These are phyloP conservation scores for Dictyostelium intermedium DNA, from an alignment of 78 protist species.

Conservation along the genomic window DNA sequence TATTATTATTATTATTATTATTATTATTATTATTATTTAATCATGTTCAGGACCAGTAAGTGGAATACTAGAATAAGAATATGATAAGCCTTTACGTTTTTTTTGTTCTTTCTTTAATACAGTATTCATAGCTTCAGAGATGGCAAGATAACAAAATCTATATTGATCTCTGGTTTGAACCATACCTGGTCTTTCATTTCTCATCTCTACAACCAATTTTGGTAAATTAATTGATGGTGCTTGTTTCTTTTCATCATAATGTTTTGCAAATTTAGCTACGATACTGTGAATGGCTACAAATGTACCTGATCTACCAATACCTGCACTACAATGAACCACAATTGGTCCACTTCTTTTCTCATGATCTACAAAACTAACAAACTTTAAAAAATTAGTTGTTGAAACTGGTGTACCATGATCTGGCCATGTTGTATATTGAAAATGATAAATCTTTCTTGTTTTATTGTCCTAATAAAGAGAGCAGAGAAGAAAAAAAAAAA, in stretches of 20 bases:
- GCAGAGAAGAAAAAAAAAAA: background rate
- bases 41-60: slow-evolving; percentile 9
- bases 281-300: slow-evolving; percentile 78
- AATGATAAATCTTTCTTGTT: slow-evolving; percentile 50
- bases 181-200: slow-evolving; percentile 82
- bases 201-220: slow-evolving; percentile 58
- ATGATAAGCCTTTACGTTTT: slow-evolving; percentile 40
- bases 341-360: slow-evolving; percentile 70
- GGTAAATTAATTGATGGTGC: slow-evolving; percentile 54
- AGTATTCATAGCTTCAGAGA: slow-evolving; percentile 48
- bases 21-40: background rate
- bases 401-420: slow-evolving; percentile 83
- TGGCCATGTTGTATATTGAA: slow-evolving; percentile 86
- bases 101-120: slow-evolving; percentile 16
- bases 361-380: slow-evolving; percentile 63
- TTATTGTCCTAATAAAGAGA: slow-evolving; percentile 26
- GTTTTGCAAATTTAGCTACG: slow-evolving; percentile 12
- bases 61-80: slow-evolving; percentile 37
- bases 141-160: slow-evolving; percentile 77
- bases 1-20: background rate
- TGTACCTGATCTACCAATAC: slow-evolving; percentile 84
- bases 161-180: slow-evolving; percentile 84
- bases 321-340: slow-evolving; percentile 84
- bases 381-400: slow-evolving; percentile 59
- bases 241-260: slow-evolving; percentile 17